Evolutionary conservation across 331 rosid genomes (phyloP).

Genomic region (Malus hybrid): DNA sequence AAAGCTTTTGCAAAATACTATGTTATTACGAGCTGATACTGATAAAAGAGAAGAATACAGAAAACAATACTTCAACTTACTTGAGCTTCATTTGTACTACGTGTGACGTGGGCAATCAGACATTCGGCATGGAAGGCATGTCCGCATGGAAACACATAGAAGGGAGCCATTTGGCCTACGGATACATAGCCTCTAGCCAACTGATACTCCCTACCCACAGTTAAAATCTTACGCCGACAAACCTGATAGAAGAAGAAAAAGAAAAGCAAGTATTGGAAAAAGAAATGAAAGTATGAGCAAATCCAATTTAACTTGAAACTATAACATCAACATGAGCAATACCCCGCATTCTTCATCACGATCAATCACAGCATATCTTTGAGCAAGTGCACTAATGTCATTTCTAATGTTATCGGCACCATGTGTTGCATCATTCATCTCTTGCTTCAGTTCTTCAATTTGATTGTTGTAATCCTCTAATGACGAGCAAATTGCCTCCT

Average conservation of each 20-base stretch:
- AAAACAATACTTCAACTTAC: conserved; percentile 36
- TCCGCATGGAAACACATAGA: conserved; percentile 93
- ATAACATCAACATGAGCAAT: conserved; percentile 28
- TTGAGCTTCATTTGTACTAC: conserved; percentile 63
- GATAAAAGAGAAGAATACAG: not conserved
- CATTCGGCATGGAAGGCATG: conserved; percentile 91
- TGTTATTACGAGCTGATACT: not conserved
- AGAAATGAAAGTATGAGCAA: not conserved
- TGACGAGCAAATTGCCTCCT: conserved; percentile 96
- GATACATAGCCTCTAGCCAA: conserved; percentile 61
- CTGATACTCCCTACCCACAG: conserved; percentile 65
- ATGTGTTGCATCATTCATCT: conserved; percentile 98
- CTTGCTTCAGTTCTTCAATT: conserved; percentile 85
- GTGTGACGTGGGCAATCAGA: conserved; percentile 90
- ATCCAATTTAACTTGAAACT: not conserved
- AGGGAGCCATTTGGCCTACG: conserved; percentile 89
- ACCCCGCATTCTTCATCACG: conserved; percentile 98
- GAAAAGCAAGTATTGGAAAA: not conserved
- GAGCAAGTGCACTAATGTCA: conserved; percentile 97
- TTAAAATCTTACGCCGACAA: conserved; percentile 71
- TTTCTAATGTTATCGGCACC: conserved; percentile 96
- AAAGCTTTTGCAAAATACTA: not conserved
- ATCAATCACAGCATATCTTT: conserved; percentile 92
- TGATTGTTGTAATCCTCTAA: conserved; percentile 98
- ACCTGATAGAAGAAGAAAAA: conserved; percentile 33